Conservation (phyloP, 495 filamentous ascomycete genomes). For the Tuber melanosporum region DNA sequence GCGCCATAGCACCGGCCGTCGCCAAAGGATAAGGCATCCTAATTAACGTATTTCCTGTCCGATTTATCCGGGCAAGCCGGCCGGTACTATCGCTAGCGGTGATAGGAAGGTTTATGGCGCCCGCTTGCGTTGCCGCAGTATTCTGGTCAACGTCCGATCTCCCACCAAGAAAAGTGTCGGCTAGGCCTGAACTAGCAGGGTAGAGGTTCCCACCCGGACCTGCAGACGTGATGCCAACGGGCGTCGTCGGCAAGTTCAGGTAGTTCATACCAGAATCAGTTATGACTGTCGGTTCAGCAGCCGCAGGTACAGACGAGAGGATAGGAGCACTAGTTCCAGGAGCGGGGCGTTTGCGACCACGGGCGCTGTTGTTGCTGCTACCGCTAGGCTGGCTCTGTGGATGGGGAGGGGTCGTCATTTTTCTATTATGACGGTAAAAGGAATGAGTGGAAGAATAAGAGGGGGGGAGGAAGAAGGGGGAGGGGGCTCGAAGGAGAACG, state of each 20-base stretch:
- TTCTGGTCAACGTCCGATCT: conserved; percentile 15
- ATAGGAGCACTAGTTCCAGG: conserved; percentile 31
- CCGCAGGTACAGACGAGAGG: conserved; percentile 23
- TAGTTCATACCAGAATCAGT: conserved; percentile 28
- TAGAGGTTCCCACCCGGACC: conserved; percentile 25
- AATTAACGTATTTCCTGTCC: conserved; percentile 32
- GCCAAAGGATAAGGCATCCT: conserved; percentile 33
- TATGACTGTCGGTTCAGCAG: conserved; percentile 9
- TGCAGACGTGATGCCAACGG: conserved; percentile 17
- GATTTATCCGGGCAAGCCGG: conserved; percentile 28
- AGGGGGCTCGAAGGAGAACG: conserved; percentile 14
- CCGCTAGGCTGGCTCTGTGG: conserved; percentile 24
- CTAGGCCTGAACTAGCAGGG: conserved; percentile 16
- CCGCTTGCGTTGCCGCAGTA: conserved; percentile 10
- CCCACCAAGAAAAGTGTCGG: conserved; percentile 19
- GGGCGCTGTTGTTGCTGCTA: conserved; percentile 26
- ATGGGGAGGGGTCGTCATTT: conserved; percentile 39
- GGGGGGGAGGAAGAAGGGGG: conserved; percentile 5
- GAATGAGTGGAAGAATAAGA: conserved; percentile 15
- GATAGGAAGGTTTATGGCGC: conserved; percentile 28
- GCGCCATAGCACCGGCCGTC: conserved; percentile 7
- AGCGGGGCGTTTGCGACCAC: conserved; percentile 34
- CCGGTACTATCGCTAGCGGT: conserved; percentile 4
- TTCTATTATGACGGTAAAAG: conserved; percentile 16
- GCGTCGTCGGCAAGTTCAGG: conserved; percentile 18